Conservation (phyloP, 345 rosid species). For the Theobroma cacao region DNA sequence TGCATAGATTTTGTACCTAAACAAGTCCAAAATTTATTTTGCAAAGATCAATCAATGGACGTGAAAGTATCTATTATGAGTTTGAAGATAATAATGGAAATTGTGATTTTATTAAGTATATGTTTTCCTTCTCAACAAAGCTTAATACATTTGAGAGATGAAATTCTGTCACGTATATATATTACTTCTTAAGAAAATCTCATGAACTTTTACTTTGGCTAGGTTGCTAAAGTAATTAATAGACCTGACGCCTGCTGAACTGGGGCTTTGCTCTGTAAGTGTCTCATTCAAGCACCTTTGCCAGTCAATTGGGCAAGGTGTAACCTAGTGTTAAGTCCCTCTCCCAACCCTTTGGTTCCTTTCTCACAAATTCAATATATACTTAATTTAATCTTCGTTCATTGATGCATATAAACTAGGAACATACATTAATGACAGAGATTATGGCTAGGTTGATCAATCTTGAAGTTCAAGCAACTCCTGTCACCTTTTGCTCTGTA, state of each 20-base stretch:
- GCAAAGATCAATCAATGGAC: not conserved
- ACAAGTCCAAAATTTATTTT: too few species aligned
- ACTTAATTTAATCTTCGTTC: not conserved
- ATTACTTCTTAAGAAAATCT: not conserved
- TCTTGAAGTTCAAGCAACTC: not conserved
- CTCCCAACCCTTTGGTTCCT: not conserved
- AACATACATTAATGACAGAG: not conserved
- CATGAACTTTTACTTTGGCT: not conserved
- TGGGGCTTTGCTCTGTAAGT: not conserved
- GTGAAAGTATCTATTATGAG: not conserved
- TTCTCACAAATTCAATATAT: not conserved
- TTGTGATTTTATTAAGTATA: not conserved
- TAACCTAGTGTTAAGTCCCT: not conserved
- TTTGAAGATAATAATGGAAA: not conserved
- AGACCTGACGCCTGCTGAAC: not conserved
- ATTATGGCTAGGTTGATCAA: not conserved
- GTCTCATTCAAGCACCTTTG: not conserved
- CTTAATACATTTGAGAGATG: not conserved
- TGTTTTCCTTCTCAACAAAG: not conserved
- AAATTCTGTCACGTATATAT: not conserved
- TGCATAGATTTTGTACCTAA: not conserved
- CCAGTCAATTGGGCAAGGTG: not conserved
- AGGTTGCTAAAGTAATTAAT: not conserved
- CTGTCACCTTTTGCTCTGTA: slow-evolving; percentile 4
- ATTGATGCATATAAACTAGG: too few species aligned